phyloP scores from a whole-genome alignment of 2,329 filamentous ascomycete genomes.

The Penicillium sp. region DNA sequence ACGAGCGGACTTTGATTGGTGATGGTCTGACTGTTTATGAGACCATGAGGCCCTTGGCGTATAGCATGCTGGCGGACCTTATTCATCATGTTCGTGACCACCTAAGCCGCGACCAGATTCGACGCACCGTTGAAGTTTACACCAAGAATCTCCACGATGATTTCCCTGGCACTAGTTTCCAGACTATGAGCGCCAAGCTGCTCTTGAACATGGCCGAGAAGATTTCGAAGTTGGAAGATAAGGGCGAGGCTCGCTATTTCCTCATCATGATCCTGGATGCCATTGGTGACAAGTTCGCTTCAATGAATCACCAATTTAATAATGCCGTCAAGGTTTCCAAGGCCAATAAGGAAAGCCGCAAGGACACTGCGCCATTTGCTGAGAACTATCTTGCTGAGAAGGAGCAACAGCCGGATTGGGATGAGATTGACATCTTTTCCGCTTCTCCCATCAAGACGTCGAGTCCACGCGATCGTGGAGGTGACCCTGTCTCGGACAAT shows the following conservation, averaged over 20 bases:
- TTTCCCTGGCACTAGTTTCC: conserved; percentile 95
- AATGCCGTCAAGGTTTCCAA: conserved; percentile 94
- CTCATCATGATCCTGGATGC: conserved; percentile 96
- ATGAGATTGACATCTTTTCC: conserved; percentile 95
- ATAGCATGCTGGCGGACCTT: conserved; percentile 96
- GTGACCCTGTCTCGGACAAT: conserved; percentile 90
- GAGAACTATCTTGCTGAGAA: conserved; percentile 84
- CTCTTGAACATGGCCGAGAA: conserved; percentile 97
- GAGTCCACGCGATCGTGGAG: conserved; percentile 80
- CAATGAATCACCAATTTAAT: conserved; percentile 93
- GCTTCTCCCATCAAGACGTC: conserved; percentile 95
- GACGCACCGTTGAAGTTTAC: conserved; percentile 93
- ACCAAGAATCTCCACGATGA: conserved; percentile 93
- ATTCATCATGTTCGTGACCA: conserved; percentile 94
- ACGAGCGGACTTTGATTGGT: conserved; percentile 89
- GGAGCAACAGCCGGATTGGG: conserved; percentile 81
- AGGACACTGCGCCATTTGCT: conserved; percentile 59
- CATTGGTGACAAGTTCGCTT: conserved; percentile 95
- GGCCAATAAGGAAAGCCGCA: conserved; percentile 69
- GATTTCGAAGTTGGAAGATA: conserved; percentile 89
- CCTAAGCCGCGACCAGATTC: conserved; percentile 84
- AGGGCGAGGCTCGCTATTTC: conserved; percentile 89
- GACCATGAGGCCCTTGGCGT: conserved; percentile 89
- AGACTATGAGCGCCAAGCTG: conserved; percentile 98
- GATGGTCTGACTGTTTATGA: conserved; percentile 96